phyloP scores from a whole-genome alignment of 2,329 filamentous ascomycete genomes.

The Nemania abortiva region DNA sequence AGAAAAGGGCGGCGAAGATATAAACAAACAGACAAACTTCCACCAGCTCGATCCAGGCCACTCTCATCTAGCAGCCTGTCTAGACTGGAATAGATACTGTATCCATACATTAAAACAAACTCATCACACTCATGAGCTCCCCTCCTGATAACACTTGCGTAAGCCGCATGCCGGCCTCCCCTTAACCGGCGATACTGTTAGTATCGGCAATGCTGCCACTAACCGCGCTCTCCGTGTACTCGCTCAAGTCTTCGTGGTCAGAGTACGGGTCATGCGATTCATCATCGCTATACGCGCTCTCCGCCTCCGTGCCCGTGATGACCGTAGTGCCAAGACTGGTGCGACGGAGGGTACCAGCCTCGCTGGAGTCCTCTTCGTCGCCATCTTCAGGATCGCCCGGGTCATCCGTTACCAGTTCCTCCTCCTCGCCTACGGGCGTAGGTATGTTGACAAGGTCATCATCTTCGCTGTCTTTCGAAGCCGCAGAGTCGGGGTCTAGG shows the following conservation, averaged over 20 bases:
- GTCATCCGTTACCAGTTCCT: too few relatives aligned
- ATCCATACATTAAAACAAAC: not conserved
- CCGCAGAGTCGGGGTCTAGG: slow-evolving; percentile 38
- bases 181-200: slow-evolving; percentile 51
- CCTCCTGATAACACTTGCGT: too few relatives aligned
- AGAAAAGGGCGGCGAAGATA: not conserved
- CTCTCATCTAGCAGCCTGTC: too few relatives aligned
- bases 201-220: slow-evolving; percentile 49
- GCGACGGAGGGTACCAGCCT: slow-evolving; percentile 63
- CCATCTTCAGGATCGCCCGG: slow-evolving; percentile 48
- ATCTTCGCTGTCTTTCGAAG: not conserved
- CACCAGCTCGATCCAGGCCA: not conserved
- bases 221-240: not conserved
- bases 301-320: slow-evolving; percentile 51
- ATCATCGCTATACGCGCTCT: slow-evolving; percentile 16
- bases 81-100: not conserved
- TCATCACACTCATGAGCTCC: too few relatives aligned
- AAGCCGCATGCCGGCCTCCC: too few relatives aligned
- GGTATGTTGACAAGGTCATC: slow-evolving; percentile 31
- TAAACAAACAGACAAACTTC: not conserved
- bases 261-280: slow-evolving; percentile 39
- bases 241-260: slow-evolving; percentile 54
- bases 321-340: slow-evolving; percentile 63
- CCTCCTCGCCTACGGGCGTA: slow-evolving; percentile 40
- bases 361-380: slow-evolving; percentile 52